Conservation (phyloP, 148 eudicot species). For the Amaranthus hypochondriacus region DNA sequence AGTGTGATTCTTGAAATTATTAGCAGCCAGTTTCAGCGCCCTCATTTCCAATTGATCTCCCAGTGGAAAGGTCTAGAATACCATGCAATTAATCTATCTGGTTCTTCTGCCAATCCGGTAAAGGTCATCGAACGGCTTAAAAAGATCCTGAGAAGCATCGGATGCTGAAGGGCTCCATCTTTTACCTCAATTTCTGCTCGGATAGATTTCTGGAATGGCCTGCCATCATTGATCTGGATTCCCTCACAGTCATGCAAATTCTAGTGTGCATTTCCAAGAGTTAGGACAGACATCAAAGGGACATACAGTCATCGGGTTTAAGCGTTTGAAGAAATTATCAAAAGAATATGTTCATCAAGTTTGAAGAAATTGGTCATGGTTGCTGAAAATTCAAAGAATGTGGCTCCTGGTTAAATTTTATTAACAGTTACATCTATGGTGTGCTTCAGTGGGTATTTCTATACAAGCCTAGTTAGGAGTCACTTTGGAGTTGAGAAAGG, state of each 20-base stretch:
- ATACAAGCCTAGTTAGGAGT: neutral
- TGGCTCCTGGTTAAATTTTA: neutral
- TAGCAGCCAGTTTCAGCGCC: conserved; percentile 67
- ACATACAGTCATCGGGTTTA: neutral
- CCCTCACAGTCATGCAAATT: neutral
- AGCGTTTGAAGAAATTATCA: too few relatives aligned
- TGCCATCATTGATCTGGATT: neutral
- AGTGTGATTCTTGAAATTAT: conserved; percentile 75
- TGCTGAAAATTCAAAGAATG: conserved; percentile 1
- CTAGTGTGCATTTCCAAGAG: neutral
- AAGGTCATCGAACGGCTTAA: conserved; percentile 52
- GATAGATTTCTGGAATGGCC: neutral
- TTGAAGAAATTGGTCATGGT: neutral
- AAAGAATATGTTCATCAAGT: neutral
- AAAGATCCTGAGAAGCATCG: conserved; percentile 52
- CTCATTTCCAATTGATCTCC: conserved; percentile 79
- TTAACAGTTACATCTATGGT: neutral
- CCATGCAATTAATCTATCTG: conserved; percentile 61
- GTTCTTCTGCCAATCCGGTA: conserved; percentile 61
- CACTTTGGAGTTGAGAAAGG: neutral
- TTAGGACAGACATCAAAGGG: neutral
- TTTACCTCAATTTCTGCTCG: neutral
- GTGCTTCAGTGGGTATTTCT: neutral
- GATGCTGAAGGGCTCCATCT: conserved; percentile 40
- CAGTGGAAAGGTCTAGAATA: conserved; percentile 89